phyloP scores from a whole-genome alignment of 495 filamentous ascomycete species.

The Aspergillus olivimuriae region DNA sequence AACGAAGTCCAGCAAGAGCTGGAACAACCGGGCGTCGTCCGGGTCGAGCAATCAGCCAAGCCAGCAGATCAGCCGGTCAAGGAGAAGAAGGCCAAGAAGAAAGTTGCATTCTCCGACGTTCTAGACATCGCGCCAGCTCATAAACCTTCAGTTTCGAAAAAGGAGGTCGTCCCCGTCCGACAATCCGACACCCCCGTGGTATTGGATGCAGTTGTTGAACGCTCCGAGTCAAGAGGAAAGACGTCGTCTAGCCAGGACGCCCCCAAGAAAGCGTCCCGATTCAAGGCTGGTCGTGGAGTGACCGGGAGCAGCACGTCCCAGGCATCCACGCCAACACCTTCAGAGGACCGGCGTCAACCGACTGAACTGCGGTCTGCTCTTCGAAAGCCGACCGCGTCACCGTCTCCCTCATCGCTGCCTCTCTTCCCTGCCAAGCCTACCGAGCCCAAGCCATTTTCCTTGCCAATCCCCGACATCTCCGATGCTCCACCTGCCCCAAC shows the following conservation, averaged over 20 bases:
- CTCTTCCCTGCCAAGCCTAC: constrained; percentile 39
- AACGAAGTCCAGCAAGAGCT: constrained; percentile 27
- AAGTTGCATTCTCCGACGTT: constrained; percentile 70
- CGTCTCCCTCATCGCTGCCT: constrained; percentile 21
- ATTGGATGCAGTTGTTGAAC: constrained; percentile 44
- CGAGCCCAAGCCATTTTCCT: constrained; percentile 41
- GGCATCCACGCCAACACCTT: constrained; percentile 4
- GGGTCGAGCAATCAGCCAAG: constrained; percentile 10
- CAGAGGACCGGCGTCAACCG: constrained; percentile 6
- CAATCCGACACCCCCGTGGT: constrained; percentile 30
- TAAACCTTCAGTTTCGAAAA: constrained; percentile 16
- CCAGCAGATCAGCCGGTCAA: constrained; percentile 6
- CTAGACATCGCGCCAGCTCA: constrained; percentile 62
- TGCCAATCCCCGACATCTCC: constrained; percentile 33
- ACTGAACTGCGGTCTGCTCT: constrained; percentile 11
- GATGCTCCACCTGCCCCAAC: constrained; percentile 17
- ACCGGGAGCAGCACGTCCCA: constrained; percentile 4
- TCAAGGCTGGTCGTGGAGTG: constrained; percentile 31
- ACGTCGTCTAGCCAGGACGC: constrained; percentile 8
- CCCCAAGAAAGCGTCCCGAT: constrained; percentile 39
- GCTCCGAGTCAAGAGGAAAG: constrained; percentile 20
- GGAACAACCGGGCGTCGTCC: constrained; percentile 17
- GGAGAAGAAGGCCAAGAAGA: constrained; percentile 50
- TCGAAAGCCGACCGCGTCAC: constrained; percentile 11
- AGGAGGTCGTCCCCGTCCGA: constrained; percentile 29